Evolutionary conservation across 164 flowering plant species (phyloP).

Genomic region (Houttuynia cordata): DNA sequence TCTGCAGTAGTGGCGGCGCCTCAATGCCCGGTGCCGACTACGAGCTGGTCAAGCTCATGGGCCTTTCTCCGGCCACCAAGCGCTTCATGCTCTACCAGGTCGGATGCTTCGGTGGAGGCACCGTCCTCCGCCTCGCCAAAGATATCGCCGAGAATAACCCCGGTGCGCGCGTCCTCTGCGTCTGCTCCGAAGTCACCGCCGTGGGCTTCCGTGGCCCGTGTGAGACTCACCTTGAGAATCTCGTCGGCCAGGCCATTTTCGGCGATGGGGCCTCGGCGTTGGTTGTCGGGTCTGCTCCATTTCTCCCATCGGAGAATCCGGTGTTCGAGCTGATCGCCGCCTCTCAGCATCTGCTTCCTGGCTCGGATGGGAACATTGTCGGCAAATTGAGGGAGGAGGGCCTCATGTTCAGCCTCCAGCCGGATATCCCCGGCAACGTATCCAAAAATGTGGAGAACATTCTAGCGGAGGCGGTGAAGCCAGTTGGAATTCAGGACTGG

Average conservation of each 20-base stretch:
- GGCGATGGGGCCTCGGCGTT: background rate
- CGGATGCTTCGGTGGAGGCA: background rate
- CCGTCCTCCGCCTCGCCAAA: slow-evolving; percentile 5
- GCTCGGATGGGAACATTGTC: background rate
- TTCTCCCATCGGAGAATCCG: background rate
- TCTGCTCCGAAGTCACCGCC: slow-evolving; percentile 4
- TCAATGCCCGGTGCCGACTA: slow-evolving; percentile 7
- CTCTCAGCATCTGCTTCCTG: background rate
- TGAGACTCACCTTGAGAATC: slow-evolving; percentile 1
- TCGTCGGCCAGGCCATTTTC: slow-evolving; percentile 2
- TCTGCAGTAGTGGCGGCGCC: slow-evolving; percentile 1
- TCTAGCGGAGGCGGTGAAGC: background rate
- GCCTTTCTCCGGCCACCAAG: slow-evolving; percentile 1
- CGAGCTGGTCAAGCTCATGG: background rate
- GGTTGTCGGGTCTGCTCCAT: background rate
- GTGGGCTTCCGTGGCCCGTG: slow-evolving; percentile 4
- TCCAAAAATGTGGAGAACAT: background rate
- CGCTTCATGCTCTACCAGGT: slow-evolving; percentile 6
- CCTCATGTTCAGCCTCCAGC: background rate
- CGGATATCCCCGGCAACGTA: background rate
- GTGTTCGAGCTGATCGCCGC: background rate
- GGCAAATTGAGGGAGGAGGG: background rate
- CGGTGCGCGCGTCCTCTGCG: slow-evolving; percentile 3
- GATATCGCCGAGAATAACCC: slow-evolving; percentile 4
- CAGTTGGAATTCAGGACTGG: background rate